A percentile compares a stretch with the other conserved stretches of the same genome.
Conservation (phyloP, 306 rosid genomes). For the Prunus mume region DNA sequence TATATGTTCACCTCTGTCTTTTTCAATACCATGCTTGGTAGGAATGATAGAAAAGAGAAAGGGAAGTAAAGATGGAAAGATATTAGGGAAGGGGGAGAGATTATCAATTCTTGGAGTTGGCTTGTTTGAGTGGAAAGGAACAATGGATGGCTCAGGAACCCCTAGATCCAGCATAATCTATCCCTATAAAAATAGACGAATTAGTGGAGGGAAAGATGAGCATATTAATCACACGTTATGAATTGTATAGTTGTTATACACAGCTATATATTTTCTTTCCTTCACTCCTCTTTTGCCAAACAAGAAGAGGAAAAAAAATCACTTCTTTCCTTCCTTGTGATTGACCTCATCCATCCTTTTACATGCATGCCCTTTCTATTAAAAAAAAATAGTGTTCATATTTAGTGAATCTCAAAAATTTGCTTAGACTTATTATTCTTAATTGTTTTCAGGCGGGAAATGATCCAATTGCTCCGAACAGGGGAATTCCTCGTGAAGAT, state of each 20-base stretch:
- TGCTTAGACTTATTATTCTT: constrained; percentile 14
- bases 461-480: constrained; percentile 87
- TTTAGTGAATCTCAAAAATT: background rate
- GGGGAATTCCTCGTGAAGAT: constrained; percentile 88
- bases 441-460: constrained; percentile 70
- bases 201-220: background rate
- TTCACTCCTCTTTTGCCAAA: background rate
- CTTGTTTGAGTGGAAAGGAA: constrained; percentile 1
- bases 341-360: background rate
- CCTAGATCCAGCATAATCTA: background rate
- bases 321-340: background rate
- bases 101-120: background rate
- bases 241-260: background rate
- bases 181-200: background rate
- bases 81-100: background rate
- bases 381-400: background rate
- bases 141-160: background rate
- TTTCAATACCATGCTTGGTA: background rate
- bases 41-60: background rate
- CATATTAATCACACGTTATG: constrained; percentile 1
- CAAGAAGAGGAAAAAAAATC: background rate
- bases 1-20: background rate
- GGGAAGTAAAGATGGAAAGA: background rate
- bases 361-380: background rate
- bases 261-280: background rate